Conservation (phyloP, 139 green algal genomes). For the Prasinococcaceae sp. region DNA sequence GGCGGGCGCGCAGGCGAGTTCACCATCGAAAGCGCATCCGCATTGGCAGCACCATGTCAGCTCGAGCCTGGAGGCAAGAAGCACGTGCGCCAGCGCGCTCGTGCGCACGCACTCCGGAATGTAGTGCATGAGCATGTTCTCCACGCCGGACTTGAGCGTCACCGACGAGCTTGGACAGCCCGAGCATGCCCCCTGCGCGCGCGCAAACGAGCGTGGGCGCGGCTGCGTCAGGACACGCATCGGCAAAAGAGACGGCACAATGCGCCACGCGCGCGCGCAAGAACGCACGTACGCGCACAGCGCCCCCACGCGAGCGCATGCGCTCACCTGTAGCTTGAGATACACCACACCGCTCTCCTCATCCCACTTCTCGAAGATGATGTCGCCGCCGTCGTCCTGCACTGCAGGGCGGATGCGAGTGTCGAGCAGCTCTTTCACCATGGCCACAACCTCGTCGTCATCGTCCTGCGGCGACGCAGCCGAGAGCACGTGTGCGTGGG, state of each 20-base stretch:
- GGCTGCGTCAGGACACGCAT: background rate
- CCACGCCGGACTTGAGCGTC: constrained; percentile 94
- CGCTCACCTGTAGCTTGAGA: too few species aligned
- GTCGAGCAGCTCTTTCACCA: constrained; percentile 99
- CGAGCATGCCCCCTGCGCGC: constrained; percentile 67
- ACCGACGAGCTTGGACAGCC: constrained; percentile 87
- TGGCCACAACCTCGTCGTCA: constrained; percentile 80
- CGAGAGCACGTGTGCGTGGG: too few species aligned
- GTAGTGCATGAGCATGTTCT: constrained; percentile 89
- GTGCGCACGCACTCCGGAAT: too few species aligned
- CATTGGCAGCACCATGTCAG: too few species aligned
- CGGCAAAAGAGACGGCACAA: background rate
- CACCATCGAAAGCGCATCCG: too few species aligned
- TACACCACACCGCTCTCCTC: constrained; percentile 62
- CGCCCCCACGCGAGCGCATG: too few species aligned
- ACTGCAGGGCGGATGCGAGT: constrained; percentile 93
- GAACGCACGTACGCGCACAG: constrained; percentile 29
- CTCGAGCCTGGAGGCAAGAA: too few species aligned
- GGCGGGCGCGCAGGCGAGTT: too few species aligned
- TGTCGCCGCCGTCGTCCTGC: constrained; percentile 90
- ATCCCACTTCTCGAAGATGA: constrained; percentile 50
- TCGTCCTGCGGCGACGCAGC: too few species aligned
- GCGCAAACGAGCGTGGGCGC: too few species aligned
- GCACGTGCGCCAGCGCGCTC: too few species aligned
- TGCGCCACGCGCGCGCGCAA: background rate